These are phyloP conservation scores for Pseudocercospora musae DNA, from an alignment of 2,329 filamentous ascomycete species.

Conservation along the genomic window DNA sequence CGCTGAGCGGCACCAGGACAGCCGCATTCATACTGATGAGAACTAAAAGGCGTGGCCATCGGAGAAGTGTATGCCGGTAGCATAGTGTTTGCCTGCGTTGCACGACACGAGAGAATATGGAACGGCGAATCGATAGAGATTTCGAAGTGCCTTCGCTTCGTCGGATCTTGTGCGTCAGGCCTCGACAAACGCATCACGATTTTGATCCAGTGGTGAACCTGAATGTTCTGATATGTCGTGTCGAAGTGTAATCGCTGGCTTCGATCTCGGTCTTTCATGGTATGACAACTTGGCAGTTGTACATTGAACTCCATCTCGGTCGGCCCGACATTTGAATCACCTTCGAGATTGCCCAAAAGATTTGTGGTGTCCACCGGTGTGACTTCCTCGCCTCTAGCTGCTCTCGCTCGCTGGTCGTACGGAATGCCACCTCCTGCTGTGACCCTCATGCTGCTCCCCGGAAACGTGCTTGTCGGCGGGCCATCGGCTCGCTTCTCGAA, in stretches of 20 bases:
- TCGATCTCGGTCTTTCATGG: conserved; percentile 71
- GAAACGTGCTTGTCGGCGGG: conserved; percentile 68
- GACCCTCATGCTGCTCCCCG: conserved; percentile 71
- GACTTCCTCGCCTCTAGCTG: conserved; percentile 55
- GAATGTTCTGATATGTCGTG: conserved; percentile 89
- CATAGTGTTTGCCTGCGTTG: conserved; percentile 84
- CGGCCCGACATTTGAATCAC: conserved; percentile 74
- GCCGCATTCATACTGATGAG: conserved; percentile 54
- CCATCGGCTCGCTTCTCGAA: conserved; percentile 86
- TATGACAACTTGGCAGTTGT: conserved; percentile 82
- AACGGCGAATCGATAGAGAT: conserved; percentile 96
- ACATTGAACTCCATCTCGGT: conserved; percentile 95
- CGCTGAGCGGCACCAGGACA: conserved; percentile 63
- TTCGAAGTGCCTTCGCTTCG: conserved; percentile 83
- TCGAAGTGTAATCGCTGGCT: conserved; percentile 73
- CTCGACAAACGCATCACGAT: conserved; percentile 91
- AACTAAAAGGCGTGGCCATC: conserved; percentile 26
- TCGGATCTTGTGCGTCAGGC: conserved; percentile 71
- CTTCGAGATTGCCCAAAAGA: conserved; percentile 73
- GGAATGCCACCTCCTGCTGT: conserved; percentile 77
- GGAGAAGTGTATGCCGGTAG: conserved; percentile 74
- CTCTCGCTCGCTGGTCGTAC: conserved; percentile 57
- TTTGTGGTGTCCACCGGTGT: conserved; percentile 60
- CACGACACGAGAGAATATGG: conserved; percentile 86
- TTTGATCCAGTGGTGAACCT: conserved; percentile 97